Evolutionary conservation across 2,329 filamentous ascomycete species (phyloP).

Genomic region (Coccinonectria pachysandricola): DNA sequence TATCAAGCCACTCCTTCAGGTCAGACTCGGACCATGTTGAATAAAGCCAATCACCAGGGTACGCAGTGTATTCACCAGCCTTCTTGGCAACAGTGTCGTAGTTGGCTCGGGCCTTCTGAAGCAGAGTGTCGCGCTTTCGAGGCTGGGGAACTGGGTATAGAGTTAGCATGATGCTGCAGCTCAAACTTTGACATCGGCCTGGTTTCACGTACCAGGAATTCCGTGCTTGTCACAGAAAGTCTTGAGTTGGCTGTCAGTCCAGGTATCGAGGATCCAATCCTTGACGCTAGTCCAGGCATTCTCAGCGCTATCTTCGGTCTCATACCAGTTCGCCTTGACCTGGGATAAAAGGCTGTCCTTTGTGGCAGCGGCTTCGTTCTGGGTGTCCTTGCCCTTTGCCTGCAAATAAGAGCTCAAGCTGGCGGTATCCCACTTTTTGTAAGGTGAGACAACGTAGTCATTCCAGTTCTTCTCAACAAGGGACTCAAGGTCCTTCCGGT

Average conservation of each 20-base stretch:
- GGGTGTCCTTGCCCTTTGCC: constrained; percentile 59
- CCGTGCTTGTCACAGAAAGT: constrained; percentile 80
- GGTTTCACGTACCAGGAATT: constrained; percentile 58
- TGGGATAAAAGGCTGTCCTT: constrained; percentile 58
- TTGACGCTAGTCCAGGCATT: constrained; percentile 62
- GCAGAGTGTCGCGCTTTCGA: constrained; percentile 70
- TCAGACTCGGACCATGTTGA: constrained; percentile 86
- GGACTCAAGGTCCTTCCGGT: constrained; percentile 89
- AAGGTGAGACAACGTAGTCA: constrained; percentile 60
- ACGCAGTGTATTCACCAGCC: constrained; percentile 64
- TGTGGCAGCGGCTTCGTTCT: constrained; percentile 55
- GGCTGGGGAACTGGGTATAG: constrained; percentile 59
- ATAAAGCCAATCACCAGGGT: constrained; percentile 94
- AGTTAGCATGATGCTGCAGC: constrained; percentile 1
- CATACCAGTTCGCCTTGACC: constrained; percentile 66
- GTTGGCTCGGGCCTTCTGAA: constrained; percentile 67
- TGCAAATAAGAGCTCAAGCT: constrained; percentile 60
- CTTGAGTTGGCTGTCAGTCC: constrained; percentile 90
- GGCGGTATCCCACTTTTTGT: constrained; percentile 64
- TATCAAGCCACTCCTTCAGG: constrained; percentile 86
- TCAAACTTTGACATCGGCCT: no score
- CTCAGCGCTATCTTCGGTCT: constrained; percentile 67
- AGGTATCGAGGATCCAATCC: constrained; percentile 93
- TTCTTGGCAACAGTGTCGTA: constrained; percentile 72
- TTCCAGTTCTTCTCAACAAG: constrained; percentile 91